Conservation (phyloP, 495 filamentous ascomycete genomes). For the Ramalina peruviana region DNA sequence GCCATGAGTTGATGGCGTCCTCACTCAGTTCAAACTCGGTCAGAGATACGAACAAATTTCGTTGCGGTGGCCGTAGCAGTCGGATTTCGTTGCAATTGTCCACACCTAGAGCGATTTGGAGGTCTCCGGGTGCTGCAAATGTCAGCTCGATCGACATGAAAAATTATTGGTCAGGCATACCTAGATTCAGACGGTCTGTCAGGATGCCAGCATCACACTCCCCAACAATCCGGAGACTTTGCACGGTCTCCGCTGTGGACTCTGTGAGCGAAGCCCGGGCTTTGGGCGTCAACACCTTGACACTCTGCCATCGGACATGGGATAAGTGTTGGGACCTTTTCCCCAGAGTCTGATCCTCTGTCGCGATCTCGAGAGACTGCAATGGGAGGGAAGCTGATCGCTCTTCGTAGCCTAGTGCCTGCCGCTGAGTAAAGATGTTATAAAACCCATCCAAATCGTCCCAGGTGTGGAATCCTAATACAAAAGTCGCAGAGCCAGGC, state of each 20-base stretch:
- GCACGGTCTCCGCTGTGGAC: conserved; percentile 41
- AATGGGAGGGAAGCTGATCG: not conserved
- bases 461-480: conserved; percentile 58
- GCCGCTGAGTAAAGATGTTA: conserved; percentile 34
- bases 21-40: conserved; percentile 46
- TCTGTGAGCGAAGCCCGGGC: not conserved
- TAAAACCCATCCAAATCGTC: conserved; percentile 53
- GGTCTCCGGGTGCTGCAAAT: conserved; percentile 45
- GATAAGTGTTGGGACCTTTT: not conserved
- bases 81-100: conserved; percentile 44
- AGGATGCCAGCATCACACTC: conserved; percentile 54
- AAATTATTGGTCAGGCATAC: conserved; percentile 14
- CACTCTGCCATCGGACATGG: conserved; percentile 25
- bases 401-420: not conserved
- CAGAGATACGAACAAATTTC: conserved; percentile 54
- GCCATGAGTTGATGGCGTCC: conserved; percentile 40
- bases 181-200: conserved; percentile 63
- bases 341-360: not conserved
- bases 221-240: conserved; percentile 52
- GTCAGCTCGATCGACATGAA: not conserved
- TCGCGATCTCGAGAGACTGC: not conserved
- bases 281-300: conserved; percentile 27
- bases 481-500: conserved; percentile 41
- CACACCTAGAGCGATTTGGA: conserved; percentile 48
- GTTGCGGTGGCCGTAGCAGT: conserved; percentile 48